Percentiles rank a stretch among this genome's conserved stretches.
Conservation (phyloP, 345 rosid genomes). For the Clarkia xantiana region DNA sequence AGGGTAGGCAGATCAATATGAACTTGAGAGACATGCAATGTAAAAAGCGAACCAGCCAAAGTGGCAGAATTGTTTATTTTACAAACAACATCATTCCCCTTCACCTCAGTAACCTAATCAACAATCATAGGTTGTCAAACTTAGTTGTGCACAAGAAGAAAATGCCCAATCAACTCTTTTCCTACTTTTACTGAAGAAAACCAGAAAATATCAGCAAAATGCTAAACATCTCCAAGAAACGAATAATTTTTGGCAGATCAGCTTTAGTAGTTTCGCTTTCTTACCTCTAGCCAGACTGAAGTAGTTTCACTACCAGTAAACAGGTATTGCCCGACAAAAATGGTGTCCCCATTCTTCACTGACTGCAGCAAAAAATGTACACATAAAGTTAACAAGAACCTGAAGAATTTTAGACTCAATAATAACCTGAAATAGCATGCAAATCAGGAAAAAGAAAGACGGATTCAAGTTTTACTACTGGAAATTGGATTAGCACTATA, state of each 20-base stretch:
- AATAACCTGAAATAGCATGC: too few species aligned
- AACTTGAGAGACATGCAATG: slow-evolving; percentile 60
- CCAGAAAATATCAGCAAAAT: too few species aligned
- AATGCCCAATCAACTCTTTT: too few species aligned
- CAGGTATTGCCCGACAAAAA: slow-evolving; percentile 58
- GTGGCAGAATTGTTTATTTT: slow-evolving; percentile 50
- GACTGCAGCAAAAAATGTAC: slow-evolving; percentile 23
- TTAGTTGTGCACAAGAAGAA: too few species aligned
- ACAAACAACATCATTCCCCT: slow-evolving; percentile 56
- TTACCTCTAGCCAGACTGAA: slow-evolving; percentile 65
- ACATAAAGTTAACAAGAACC: too few species aligned
- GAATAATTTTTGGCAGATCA: neutral
- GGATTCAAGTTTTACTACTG: too few species aligned
- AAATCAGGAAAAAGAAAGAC: too few species aligned
- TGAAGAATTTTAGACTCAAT: too few species aligned
- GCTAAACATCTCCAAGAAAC: too few species aligned
- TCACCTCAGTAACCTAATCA: slow-evolving; percentile 41
- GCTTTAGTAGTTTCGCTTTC: neutral
- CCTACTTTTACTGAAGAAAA: too few species aligned
- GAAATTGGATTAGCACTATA: too few species aligned
- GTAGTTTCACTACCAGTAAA: slow-evolving; percentile 65
- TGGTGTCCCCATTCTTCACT: slow-evolving; percentile 55
- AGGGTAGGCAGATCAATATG: slow-evolving; percentile 51
- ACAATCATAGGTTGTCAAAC: too few species aligned
- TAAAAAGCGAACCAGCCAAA: slow-evolving; percentile 37